These are phyloP conservation scores for Chalciporus sp. DNA, from an alignment of 1,284 basidiomycete genomes.

Conservation along the genomic window DNA sequence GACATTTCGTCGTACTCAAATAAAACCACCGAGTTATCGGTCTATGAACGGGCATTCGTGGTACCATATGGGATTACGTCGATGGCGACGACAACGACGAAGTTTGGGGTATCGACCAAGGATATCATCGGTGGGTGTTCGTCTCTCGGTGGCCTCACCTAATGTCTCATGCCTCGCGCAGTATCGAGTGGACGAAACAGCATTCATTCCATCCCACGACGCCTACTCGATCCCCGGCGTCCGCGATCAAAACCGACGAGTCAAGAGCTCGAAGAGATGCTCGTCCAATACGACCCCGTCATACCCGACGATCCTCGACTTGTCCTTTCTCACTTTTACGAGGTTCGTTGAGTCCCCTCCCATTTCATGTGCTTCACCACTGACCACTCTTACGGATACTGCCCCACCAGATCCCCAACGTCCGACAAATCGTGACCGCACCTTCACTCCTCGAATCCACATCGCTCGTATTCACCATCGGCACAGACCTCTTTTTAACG, in stretches of 20 bases:
- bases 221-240: slow-evolving; percentile 83
- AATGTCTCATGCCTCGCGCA: slow-evolving; percentile 31
- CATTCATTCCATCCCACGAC: slow-evolving; percentile 74
- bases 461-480: slow-evolving; percentile 84
- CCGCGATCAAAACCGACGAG: slow-evolving; percentile 78
- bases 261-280: slow-evolving; percentile 83
- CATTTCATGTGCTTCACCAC: too few species aligned
- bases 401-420: slow-evolving; percentile 63
- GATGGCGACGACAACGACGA: slow-evolving; percentile 77
- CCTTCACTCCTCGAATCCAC: slow-evolving; percentile 92
- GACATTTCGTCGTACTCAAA: slow-evolving; percentile 72
- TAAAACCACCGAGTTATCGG: slow-evolving; percentile 52
- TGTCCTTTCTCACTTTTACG: slow-evolving; percentile 78
- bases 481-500: slow-evolving; percentile 87
- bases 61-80: slow-evolving; percentile 71
- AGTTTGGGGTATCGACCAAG: slow-evolving; percentile 86
- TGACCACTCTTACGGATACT: not conserved
- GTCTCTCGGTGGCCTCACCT: not conserved
- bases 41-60: slow-evolving; percentile 72
- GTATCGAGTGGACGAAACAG: slow-evolving; percentile 80
- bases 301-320: slow-evolving; percentile 74
- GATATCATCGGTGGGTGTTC: slow-evolving; percentile 75
- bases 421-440: slow-evolving; percentile 67
- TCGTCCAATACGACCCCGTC: slow-evolving; percentile 84
- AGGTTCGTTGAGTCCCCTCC: slow-evolving; percentile 49